phyloP scores from a whole-genome alignment of 106 monocot genomes.

The Dendrobium catenatum region DNA sequence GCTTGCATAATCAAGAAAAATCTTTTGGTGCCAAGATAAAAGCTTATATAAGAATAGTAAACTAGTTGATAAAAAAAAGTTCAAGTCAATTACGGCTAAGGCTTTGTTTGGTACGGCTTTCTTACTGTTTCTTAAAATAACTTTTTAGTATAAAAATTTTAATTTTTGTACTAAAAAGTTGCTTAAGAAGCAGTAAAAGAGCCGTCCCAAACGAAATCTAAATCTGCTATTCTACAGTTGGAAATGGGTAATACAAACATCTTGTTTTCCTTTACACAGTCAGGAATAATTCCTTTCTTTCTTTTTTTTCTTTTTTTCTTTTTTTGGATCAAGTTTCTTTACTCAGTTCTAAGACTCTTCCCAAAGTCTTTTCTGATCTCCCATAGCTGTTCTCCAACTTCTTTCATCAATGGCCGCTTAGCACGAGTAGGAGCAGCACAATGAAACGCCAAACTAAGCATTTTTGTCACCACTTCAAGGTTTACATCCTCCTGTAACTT shows the following conservation, averaged over 20 bases:
- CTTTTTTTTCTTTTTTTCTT: background rate
- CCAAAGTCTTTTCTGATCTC: conserved; percentile 15
- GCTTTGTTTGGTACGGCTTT: no score
- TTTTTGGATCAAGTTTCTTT: background rate
- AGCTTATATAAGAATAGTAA: no score
- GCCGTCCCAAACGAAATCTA: no score
- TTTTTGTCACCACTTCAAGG: conserved; percentile 7
- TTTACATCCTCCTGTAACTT: conserved; percentile 6
- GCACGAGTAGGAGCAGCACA: conserved; percentile 13
- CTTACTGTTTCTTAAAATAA: no score
- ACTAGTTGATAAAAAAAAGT: no score
- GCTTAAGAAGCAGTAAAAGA: no score
- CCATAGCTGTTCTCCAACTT: conserved; percentile 14
- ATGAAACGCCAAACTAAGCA: conserved; percentile 15
- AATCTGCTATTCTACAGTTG: background rate
- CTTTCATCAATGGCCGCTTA: conserved; percentile 16
- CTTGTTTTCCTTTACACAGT: background rate
- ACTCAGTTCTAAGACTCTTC: conserved; percentile 1
- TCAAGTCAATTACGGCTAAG: no score
- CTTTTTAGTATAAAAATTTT: no score
- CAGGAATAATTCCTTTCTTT: background rate
- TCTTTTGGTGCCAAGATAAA: no score
- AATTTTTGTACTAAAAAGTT: no score
- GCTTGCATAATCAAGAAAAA: no score
- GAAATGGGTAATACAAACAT: background rate